Evolutionary conservation across 139 green algal genomes (phyloP), one percentile per base, ranked within the genome.

Genomic region (Tetratostichococcus sp.): DNA sequence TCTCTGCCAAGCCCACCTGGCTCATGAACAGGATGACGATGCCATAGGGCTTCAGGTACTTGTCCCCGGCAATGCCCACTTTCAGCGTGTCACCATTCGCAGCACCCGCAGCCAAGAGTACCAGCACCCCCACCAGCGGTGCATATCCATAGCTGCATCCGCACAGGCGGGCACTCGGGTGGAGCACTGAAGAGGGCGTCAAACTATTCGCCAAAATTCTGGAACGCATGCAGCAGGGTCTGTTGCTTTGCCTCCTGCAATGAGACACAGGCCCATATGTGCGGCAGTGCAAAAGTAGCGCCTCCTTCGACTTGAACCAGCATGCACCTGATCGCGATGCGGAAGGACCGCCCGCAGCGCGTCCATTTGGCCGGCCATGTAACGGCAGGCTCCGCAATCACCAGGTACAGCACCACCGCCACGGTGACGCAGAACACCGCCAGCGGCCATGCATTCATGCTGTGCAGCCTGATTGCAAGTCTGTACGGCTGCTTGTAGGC

Each of bases 31-130:
- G 33, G 17, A 83, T 74, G 25, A 77, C 66, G 35, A 83, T 83
- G 32, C 59, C 79, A 66, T 86, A 89, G 0, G 84, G 84, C 74
- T 87, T 69, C 32, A 89, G 77, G 26, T 76, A 62, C 1, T 70
- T 68, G 23, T 89, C 75, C 14, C 84, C 84, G 0, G 68, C 50
- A 17, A 89, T 66, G n/a, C 84, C 81, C 1, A 35, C 34, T 0
- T 68, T 71, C 4, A 85, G 35, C 28, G 69, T 79, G 1, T 4
- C 4, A 16, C 70, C 65, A 35, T 35, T 35, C 39, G 85, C 69
- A 14, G 23, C 43, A 2, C 62, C 35, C 30, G 75, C 77, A 1
- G 69, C 72, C 8, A 88, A 76, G 78, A 88, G 81, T 0, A 43
- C 43, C 1, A 85, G 65, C 16, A 77, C 74, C 8, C 78, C 84